These are phyloP conservation scores for Monosporascus sp. DNA, from an alignment of 2,329 filamentous ascomycete species.

Conservation along the genomic window DNA sequence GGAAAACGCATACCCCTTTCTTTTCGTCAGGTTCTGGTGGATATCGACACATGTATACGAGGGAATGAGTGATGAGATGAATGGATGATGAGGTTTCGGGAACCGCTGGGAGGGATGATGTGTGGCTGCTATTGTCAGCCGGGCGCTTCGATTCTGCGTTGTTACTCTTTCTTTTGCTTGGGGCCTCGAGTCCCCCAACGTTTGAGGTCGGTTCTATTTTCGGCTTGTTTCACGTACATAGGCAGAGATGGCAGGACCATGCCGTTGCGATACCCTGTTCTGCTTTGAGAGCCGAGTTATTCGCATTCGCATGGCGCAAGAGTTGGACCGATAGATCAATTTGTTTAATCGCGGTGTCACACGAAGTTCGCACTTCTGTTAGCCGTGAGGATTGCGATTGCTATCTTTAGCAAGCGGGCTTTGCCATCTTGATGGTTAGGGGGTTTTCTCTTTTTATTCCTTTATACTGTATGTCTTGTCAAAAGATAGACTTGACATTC, in stretches of 20 bases:
- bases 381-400: slow-evolving; percentile 17
- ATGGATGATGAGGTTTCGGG: slow-evolving; percentile 16
- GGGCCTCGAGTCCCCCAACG: not conserved
- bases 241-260: slow-evolving; percentile 27
- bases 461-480: not conserved
- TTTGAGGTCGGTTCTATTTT: slow-evolving; percentile 20
- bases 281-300: slow-evolving; percentile 25
- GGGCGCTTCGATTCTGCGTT: slow-evolving; percentile 13
- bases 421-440: slow-evolving; percentile 4
- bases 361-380: slow-evolving; percentile 33
- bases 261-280: slow-evolving; percentile 26
- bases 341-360: slow-evolving; percentile 18
- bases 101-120: slow-evolving; percentile 12
- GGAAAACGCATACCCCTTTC: slow-evolving; percentile 7
- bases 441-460: not conserved
- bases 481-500: slow-evolving; percentile 7
- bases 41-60: slow-evolving; percentile 22
- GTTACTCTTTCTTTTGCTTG: slow-evolving; percentile 13
- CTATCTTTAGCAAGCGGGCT: not conserved
- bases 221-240: slow-evolving; percentile 21
- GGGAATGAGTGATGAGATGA: slow-evolving; percentile 18
- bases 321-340: slow-evolving; percentile 28
- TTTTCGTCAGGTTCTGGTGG: slow-evolving; percentile 9
- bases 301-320: slow-evolving; percentile 28
- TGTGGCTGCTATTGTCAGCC: slow-evolving; percentile 16